These are phyloP conservation scores for Torrubiella hemipterigena DNA, from an alignment of 2,329 filamentous ascomycete genomes.

Conservation along the genomic window DNA sequence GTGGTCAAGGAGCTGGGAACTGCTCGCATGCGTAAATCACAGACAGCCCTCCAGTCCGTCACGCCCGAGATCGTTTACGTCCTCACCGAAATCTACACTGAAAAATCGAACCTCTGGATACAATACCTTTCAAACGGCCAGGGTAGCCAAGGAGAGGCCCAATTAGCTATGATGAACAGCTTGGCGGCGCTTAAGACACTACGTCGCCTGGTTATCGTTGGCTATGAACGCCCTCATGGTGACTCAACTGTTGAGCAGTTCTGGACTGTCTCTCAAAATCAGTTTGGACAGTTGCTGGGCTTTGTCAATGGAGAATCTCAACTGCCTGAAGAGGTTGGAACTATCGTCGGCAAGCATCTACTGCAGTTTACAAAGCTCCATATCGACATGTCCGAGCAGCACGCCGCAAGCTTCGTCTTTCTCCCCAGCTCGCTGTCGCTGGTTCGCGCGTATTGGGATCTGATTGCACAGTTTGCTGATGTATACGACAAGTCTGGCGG, in stretches of 20 bases:
- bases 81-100: conserved; percentile 65
- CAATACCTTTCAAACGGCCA: conserved; percentile 43
- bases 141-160: conserved; percentile 45
- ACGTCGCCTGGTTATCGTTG: conserved; percentile 64
- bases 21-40: conserved; percentile 61
- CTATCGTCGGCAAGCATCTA: conserved; percentile 70
- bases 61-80: conserved; percentile 77
- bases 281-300: conserved; percentile 65
- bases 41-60: conserved; percentile 63
- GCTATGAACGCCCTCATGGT: conserved; percentile 76
- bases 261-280: conserved; percentile 66
- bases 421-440: conserved; percentile 71
- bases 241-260: conserved; percentile 65
- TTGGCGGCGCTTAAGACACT: conserved; percentile 68
- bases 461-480: conserved; percentile 66
- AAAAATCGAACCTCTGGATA: conserved; percentile 60
- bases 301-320: conserved; percentile 47
- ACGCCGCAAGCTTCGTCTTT: conserved; percentile 72
- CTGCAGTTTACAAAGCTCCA: conserved; percentile 89
- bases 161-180: conserved; percentile 62
- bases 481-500: conserved; percentile 53
- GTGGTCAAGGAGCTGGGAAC: conserved; percentile 86
- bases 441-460: conserved; percentile 72
- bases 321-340: conserved; percentile 40
- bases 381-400: conserved; percentile 67